phyloP scores from a whole-genome alignment of 2,329 filamentous ascomycete species.

The Colletotrichum camelliae region DNA sequence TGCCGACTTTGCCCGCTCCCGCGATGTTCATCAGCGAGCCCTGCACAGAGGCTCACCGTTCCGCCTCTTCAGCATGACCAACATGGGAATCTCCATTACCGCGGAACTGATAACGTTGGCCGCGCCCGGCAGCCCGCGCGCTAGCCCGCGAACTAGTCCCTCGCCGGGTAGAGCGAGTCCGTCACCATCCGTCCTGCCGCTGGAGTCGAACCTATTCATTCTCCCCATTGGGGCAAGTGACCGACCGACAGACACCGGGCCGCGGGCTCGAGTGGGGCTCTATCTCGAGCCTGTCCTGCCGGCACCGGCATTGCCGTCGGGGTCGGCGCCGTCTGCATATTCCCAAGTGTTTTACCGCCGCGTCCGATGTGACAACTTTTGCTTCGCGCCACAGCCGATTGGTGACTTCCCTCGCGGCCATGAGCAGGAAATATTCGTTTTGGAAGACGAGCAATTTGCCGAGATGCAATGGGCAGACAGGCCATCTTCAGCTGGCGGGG shows the following conservation, averaged over 20 bases:
- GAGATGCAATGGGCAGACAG: conserved; percentile 12
- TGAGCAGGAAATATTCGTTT: not conserved
- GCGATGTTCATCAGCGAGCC: conserved; percentile 12
- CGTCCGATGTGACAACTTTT: conserved; percentile 5
- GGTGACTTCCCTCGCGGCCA: not conserved
- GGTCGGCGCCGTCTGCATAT: not conserved
- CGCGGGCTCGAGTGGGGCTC: conserved; percentile 3
- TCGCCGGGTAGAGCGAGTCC: not conserved
- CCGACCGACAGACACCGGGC: not conserved
- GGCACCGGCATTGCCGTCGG: not conserved
- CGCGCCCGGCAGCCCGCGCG: not conserved
- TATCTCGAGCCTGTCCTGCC: conserved; percentile 10
- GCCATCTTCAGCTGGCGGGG: not conserved
- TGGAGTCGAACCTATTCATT: not conserved
- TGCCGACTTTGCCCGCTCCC: conserved; percentile 5
- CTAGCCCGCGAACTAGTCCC: not conserved
- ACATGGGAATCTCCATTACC: conserved; percentile 14
- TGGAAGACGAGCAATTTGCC: conserved; percentile 11
- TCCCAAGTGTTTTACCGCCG: conserved; percentile 8
- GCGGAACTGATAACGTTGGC: not conserved
- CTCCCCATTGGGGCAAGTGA: conserved; percentile 13
- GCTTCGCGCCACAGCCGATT: not conserved
- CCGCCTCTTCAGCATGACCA: conserved; percentile 16
- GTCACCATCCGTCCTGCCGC: not conserved
- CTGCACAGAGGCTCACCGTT: conserved; percentile 4